Conservation (phyloP, 192 early-diverging fungal species). For the Kickxella alabastrina region DNA sequence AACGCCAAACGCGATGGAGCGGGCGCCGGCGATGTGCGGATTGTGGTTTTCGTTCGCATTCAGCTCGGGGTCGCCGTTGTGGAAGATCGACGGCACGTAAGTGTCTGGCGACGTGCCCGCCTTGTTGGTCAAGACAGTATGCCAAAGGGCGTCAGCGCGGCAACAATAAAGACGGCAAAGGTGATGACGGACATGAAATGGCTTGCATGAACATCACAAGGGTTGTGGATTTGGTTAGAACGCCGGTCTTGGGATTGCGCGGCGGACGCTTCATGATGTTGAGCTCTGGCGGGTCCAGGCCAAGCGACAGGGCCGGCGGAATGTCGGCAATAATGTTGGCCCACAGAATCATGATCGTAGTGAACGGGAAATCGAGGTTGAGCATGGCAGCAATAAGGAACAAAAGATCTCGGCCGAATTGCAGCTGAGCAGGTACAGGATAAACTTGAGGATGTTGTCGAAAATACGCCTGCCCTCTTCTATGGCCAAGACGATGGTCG, state of each 20-base stretch:
- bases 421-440: slow-evolving; percentile 90
- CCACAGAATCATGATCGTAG: slow-evolving; percentile 92
- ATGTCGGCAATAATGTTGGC: slow-evolving; percentile 98
- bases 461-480: slow-evolving; percentile 92
- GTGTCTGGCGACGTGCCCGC: slow-evolving; percentile 12
- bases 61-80: slow-evolving; percentile 38
- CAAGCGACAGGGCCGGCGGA: slow-evolving; percentile 91
- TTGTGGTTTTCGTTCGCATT: slow-evolving; percentile 40
- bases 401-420: slow-evolving; percentile 95
- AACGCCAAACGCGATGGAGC: slow-evolving; percentile 65
- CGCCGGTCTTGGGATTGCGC: slow-evolving; percentile 67
- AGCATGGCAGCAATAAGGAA: slow-evolving; percentile 72
- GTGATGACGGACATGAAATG: slow-evolving; percentile 63
- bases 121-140: slow-evolving; percentile 24
- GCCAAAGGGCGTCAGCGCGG: slow-evolving; percentile 50
- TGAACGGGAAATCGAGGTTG: slow-evolving; percentile 81
- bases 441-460: slow-evolving; percentile 97
- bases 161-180: slow-evolving; percentile 59
- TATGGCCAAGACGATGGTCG: slow-evolving; percentile 91
- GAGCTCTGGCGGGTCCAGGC: slow-evolving; percentile 81
- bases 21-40: slow-evolving; percentile 47
- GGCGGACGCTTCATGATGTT: slow-evolving; percentile 84
- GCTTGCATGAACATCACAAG: slow-evolving; percentile 71
- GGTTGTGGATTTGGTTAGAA: slow-evolving; percentile 64
- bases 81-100: slow-evolving; percentile 47